Evolutionary conservation across 805 yeast species (phyloP).

Genomic region (Candida silvatica): DNA sequence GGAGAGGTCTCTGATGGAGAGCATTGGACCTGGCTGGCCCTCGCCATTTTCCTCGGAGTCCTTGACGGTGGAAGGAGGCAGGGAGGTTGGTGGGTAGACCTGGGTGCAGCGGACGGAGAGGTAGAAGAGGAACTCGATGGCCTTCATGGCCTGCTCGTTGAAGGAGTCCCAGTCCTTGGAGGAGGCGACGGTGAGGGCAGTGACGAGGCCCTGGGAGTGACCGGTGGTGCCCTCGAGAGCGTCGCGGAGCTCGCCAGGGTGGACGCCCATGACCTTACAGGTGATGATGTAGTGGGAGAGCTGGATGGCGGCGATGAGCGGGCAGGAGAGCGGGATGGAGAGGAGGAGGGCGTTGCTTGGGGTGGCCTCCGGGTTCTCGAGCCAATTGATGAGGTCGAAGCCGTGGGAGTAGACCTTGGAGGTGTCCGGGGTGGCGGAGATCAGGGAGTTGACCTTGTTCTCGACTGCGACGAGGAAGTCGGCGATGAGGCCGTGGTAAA

Average conservation of each 20-base stretch:
- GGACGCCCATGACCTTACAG: slow-evolving; percentile 71
- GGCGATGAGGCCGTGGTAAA: slow-evolving; percentile 65
- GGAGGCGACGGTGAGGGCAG: slow-evolving; percentile 85
- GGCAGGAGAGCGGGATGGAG: slow-evolving; percentile 91
- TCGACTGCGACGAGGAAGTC: slow-evolving; percentile 70
- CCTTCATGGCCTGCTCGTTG: slow-evolving; percentile 60
- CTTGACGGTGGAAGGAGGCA: slow-evolving; percentile 87
- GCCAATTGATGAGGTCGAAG: slow-evolving; percentile 82
- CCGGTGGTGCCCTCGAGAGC: slow-evolving; percentile 73
- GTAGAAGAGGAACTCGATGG: slow-evolving; percentile 80
- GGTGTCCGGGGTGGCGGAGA: slow-evolving; percentile 65
- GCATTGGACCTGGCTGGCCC: slow-evolving; percentile 97
- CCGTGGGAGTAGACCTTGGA: slow-evolving; percentile 92
- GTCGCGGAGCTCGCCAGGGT: slow-evolving; percentile 81
- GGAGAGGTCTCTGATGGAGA: slow-evolving; percentile 84
- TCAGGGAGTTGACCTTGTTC: slow-evolving; percentile 54
- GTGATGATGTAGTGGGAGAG: slow-evolving; percentile 88
- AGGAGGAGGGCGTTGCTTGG: slow-evolving; percentile 86
- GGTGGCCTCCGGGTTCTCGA: slow-evolving; percentile 72
- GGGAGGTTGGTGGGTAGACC: slow-evolving; percentile 85
- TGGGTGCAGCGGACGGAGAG: slow-evolving; percentile 89
- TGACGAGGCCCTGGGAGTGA: slow-evolving; percentile 86
- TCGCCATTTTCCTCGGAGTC: slow-evolving; percentile 92
- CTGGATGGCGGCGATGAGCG: slow-evolving; percentile 95
- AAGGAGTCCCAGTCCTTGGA: slow-evolving; percentile 82